Conservation (phyloP, 495 filamentous ascomycete species). For the Xylaria flabelliformis region DNA sequence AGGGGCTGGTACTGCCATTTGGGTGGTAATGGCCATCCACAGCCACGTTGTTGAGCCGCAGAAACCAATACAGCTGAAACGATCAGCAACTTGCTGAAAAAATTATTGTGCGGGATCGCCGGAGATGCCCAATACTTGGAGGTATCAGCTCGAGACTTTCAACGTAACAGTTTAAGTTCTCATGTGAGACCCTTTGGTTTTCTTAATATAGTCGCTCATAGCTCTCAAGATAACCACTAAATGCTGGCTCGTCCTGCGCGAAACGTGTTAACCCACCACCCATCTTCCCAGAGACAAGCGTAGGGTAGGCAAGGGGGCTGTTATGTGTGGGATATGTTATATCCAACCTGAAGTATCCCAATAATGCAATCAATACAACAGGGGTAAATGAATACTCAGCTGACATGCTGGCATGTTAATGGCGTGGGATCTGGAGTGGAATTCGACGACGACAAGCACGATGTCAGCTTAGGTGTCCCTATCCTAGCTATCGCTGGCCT, state of each 20-base stretch:
- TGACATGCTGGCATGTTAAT: not conserved
- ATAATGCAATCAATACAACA: not conserved
- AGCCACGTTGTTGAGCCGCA: no score
- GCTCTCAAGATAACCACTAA: not conserved
- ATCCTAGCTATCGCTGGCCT: not conserved
- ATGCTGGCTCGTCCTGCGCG: not conserved
- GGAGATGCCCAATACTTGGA: no score
- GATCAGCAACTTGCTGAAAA: no score
- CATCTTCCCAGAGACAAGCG: not conserved
- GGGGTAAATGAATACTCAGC: not conserved
- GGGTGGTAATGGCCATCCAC: no score
- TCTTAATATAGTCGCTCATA: not conserved
- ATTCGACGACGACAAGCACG: not conserved
- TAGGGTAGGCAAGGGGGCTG: not conserved
- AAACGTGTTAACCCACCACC: not conserved
- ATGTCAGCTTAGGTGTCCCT: not conserved
- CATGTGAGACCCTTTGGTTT: no score
- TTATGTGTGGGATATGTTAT: not conserved
- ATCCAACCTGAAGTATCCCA: not conserved
- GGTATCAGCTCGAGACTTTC: not conserved
- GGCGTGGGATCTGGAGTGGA: not conserved
- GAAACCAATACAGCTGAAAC: no score
- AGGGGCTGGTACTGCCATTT: no score
- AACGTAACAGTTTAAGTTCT: not conserved
- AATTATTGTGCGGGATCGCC: no score